These are phyloP conservation scores for Rhizophora apiculata DNA, from an alignment of 345 rosid species.

Conservation along the genomic window DNA sequence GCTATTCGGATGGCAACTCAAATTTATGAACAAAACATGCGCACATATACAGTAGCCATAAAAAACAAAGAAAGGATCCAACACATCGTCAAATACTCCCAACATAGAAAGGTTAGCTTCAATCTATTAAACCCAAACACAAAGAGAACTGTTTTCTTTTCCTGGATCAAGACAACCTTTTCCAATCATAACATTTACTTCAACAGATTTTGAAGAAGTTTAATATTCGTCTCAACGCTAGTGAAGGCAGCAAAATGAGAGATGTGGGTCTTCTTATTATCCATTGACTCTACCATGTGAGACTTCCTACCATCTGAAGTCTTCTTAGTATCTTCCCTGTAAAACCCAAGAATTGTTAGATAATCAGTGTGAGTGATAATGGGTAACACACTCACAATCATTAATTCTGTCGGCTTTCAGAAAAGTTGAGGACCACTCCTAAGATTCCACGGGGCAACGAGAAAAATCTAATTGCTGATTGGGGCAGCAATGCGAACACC, in stretches of 20 bases:
- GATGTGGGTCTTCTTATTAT: not conserved
- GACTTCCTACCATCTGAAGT: not conserved
- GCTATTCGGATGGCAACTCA: too few species aligned
- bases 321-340: slow-evolving; percentile 40
- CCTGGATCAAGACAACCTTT: too few species aligned
- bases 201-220: not conserved
- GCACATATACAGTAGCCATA: too few species aligned
- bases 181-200: not conserved
- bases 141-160: too few species aligned
- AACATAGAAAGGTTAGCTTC: too few species aligned
- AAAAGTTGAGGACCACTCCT: not conserved
- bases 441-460: not conserved
- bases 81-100: too few species aligned
- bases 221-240: not conserved
- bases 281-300: not conserved
- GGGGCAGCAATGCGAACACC: too few species aligned
- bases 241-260: not conserved
- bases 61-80: too few species aligned
- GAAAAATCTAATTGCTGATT: too few species aligned
- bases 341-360: slow-evolving; percentile 5
- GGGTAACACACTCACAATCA: too few species aligned
- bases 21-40: too few species aligned
- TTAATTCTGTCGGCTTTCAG: not conserved
- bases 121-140: too few species aligned
- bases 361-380: not conserved